Conservation (phyloP, 768 basidiomycete genomes). For the Leccinellum rugosiceps region DNA sequence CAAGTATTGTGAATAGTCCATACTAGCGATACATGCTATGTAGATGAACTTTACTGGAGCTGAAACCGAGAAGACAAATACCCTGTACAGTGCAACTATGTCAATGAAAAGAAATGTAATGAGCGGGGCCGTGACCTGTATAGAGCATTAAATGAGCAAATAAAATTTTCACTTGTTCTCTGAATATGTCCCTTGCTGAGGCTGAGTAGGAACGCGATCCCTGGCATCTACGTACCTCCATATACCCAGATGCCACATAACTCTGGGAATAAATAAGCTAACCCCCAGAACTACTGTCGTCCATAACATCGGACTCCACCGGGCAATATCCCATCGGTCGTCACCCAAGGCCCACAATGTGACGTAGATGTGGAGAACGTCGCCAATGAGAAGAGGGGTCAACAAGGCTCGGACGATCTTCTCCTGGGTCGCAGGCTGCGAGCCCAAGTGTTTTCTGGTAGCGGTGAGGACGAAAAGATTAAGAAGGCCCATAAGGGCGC, state of each 20-base stretch:
- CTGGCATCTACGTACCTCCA: slow-evolving; percentile 69
- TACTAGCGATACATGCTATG: slow-evolving; percentile 35
- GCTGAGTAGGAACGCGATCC: slow-evolving; percentile 37
- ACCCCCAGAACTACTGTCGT: slow-evolving; percentile 60
- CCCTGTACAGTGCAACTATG: slow-evolving; percentile 1
- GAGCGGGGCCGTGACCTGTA: not conserved
- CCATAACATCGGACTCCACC: slow-evolving; percentile 72
- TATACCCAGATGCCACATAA: slow-evolving; percentile 73
- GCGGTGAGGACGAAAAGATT: slow-evolving; percentile 66
- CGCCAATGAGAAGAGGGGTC: slow-evolving; percentile 66
- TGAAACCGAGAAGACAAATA: slow-evolving; percentile 13
- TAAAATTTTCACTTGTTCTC: slow-evolving; percentile 20
- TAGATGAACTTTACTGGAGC: not conserved
- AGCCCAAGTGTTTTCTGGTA: slow-evolving; percentile 55
- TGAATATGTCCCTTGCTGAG: not conserved
- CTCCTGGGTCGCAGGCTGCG: slow-evolving; percentile 65
- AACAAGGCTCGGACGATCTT: slow-evolving; percentile 63
- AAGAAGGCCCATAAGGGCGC: slow-evolving; percentile 67
- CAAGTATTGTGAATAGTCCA: slow-evolving; percentile 67
- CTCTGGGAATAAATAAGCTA: slow-evolving; percentile 62
- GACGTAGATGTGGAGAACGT: slow-evolving; percentile 60
- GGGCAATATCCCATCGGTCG: slow-evolving; percentile 53
- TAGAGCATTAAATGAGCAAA: slow-evolving; percentile 19
- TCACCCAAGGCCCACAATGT: slow-evolving; percentile 80
- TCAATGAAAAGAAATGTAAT: not conserved